Base-by-base conservation (phyloP, 1,139 yeast genomes). In the Groenewaldozyma sp. region DNA sequence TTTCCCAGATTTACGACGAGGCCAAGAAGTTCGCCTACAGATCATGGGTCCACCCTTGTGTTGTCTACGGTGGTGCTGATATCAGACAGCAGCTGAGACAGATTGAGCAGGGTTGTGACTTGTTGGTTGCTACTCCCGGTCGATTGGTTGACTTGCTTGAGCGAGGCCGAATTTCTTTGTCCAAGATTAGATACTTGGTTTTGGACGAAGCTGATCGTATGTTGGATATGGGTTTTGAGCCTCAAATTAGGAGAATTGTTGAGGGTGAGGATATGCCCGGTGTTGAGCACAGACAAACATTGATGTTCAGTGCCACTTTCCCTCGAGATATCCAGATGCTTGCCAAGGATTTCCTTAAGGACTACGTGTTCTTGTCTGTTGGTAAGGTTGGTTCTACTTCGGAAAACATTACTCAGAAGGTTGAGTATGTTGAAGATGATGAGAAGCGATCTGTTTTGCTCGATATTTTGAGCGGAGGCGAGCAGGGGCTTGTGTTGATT, bases 161-260 rank as follows among this genome's bases (percentile, higher is more conserved):
- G 70, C 82, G 96, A 71, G 96, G 97, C 58, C 74, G 79, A 59
- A 84, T 91, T 52, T 87, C 96, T 34, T 73, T 91, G 58, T 74
- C 77, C 51, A 86, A 84, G 69, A 87, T 91, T 67, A 86, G 83
- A 66, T 91, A 86, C 68, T 75, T 91, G 63, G 97, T 91, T 38
- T 74, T 91, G 52, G 98, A 91, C 68, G 98, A 91, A 74, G 98
- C 98, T 60, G 98, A 91, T 70, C 84, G 98, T 74, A 91, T 91
- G 98, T 78, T 91, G 70, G 98, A 91, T 79, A 91, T 91, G 98
- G 98, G 98, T 74, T 91, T 91, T 70, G 98, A 91, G 73, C 97
- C 97, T 51, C 98, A 91, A 74, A 91, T 91, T 62, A 84, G 98
- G 76, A 84, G 88, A 63, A 88, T 91, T 61, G 98, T 91, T 47